Evolutionary conservation across 2,329 filamentous ascomycete species (phyloP).

Genomic region (Amauroascus verrucosus): DNA sequence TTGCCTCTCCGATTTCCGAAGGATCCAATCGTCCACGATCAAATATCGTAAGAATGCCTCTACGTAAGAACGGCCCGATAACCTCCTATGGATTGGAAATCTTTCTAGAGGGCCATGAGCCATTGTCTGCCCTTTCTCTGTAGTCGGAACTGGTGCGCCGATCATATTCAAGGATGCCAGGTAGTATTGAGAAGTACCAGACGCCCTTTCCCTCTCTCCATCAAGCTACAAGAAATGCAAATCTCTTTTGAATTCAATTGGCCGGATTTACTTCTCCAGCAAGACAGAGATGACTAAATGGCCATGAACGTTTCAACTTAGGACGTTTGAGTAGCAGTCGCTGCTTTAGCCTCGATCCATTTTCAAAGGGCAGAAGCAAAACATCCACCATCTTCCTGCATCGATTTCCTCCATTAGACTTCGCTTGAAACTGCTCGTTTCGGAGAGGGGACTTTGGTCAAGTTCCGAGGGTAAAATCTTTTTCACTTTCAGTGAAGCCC

Average conservation of each 20-base stretch:
- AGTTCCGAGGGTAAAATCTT: not conserved
- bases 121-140: not conserved
- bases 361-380: not conserved
- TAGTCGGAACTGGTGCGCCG: no score
- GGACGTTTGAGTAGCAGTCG: constrained; percentile 1
- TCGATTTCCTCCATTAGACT: not conserved
- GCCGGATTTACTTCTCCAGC: not conserved
- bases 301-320: constrained; percentile 3
- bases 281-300: not conserved
- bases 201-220: not conserved
- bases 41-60: not conserved
- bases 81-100: not conserved
- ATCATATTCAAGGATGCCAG: not conserved
- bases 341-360: not conserved
- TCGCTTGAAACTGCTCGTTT: not conserved
- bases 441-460: not conserved
- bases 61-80: not conserved
- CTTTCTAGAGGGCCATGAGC: not conserved
- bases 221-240: not conserved
- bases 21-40: not conserved
- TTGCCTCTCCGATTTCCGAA: constrained; percentile 3
- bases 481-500: not conserved
- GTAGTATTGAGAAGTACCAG: not conserved
- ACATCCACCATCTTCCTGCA: not conserved
- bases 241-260: not conserved